Evolutionary conservation across 2,329 filamentous ascomycete species (phyloP), one percentile per base, ranked within the genome.

Genomic region (Fusarium succisae): DNA sequence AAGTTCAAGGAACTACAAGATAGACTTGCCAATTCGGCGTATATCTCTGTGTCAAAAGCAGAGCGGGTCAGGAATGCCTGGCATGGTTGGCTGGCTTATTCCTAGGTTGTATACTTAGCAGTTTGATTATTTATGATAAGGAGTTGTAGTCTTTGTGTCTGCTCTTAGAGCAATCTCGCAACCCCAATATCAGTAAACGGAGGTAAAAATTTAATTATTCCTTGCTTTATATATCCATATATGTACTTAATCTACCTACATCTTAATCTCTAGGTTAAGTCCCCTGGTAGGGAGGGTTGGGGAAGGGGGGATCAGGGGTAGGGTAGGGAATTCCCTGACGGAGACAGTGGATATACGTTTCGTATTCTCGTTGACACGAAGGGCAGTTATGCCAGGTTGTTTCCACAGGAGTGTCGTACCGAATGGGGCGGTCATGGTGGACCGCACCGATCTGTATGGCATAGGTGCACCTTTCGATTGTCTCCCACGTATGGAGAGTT

Each of bases 1-100:
- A 68, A 75, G 57, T 76, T 91, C 73, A 53, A 48, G 5, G 35
- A 60, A 18, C 32, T 72, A 10, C 62, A 66, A 38, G 60, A 60
- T 5, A 62, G 63, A 38, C 62, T 74, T 10, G 54, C 58, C 3
- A 51, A 72, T 7, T 63, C 62, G 4, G 58, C 72, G 0, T 74
- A 74, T 18, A 24, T 70, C 8, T 63, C 69, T 15, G 41, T 37
- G 8, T 53, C 51, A 9, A 48, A 55, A 13, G 66, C 66, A 22
- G 65, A 74, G 35, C 64, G 60, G 18, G 28, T 64, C 22, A 72
- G 62, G 56, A 69, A 74, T 63, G 50, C 69, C 9, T 74, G 71
- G 71, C 71, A 74, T 18, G 71, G 71, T 4, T 74, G 69, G 69
- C 44, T 72, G 11, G 58, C 69, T 18, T 72, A 70, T 43, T 72